Evolutionary conservation across 2,329 filamentous ascomycete species (phyloP).

Genomic region (Tolypocladium pustulatum): DNA sequence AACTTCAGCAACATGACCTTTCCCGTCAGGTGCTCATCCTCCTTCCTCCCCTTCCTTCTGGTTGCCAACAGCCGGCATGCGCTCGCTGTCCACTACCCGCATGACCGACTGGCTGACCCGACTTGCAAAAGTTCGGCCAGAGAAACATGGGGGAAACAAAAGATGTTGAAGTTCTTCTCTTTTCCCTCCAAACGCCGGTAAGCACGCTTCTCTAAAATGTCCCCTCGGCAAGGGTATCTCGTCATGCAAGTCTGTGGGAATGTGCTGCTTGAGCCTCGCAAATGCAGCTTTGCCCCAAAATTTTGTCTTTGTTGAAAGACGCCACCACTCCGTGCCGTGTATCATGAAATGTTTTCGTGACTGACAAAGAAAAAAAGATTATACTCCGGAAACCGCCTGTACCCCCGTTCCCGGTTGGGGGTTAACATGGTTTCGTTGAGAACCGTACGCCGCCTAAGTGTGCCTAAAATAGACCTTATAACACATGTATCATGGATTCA

Average conservation of each 20-base stretch:
- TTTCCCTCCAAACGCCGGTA: conserved; percentile 30
- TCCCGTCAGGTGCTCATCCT: background rate
- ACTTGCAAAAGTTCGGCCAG: conserved; percentile 28
- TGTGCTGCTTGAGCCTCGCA: conserved; percentile 20
- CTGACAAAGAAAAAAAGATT: conserved; percentile 5
- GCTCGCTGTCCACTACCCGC: background rate
- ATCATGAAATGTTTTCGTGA: conserved; percentile 18
- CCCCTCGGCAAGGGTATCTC: conserved; percentile 27
- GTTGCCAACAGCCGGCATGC: background rate
- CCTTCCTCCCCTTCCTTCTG: background rate
- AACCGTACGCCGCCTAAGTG: conserved; percentile 31
- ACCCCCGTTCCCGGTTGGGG: conserved; percentile 21
- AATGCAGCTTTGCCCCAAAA: conserved; percentile 24
- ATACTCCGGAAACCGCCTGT: conserved; percentile 23
- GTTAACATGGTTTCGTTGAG: conserved; percentile 32
- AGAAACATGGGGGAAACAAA: conserved; percentile 29
- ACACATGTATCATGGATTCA: conserved; percentile 24
- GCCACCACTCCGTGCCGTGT: conserved; percentile 26
- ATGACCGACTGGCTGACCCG: conserved; percentile 15
- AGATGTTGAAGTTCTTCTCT: conserved; percentile 39
- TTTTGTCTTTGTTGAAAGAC: conserved; percentile 38
- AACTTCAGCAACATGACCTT: background rate
- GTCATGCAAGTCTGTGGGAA: conserved; percentile 26
- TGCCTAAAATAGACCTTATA: conserved; percentile 26
- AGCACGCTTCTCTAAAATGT: conserved; percentile 19